Evolutionary conservation across 371 early-diverging fungal species (phyloP), one percentile per base, ranked within the genome.

Genomic region (Zancudomyces culisetae): DNA sequence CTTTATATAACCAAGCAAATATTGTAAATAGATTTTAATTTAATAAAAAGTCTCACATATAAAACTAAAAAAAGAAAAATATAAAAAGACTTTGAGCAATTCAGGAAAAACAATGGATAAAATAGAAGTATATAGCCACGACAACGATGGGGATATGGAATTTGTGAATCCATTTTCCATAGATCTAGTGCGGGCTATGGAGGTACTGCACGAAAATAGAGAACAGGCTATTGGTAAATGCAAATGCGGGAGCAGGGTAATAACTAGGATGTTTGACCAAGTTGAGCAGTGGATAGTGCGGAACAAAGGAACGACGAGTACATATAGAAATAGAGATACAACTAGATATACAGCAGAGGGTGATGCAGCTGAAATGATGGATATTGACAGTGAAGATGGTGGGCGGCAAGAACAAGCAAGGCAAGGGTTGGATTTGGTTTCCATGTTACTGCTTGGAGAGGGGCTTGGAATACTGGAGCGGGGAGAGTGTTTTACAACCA

Each of bases 401-500:
- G 4, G 20, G 45, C 4, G n/a, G n/a, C n/a, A n/a, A n/a, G n/a
- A n/a, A n/a, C n/a, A n/a, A n/a, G n/a, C n/a, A n/a, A n/a, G n/a
- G n/a, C n/a, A n/a, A n/a, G n/a, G n/a, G n/a, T n/a, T 66, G 27
- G 45, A 62, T 19, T 21, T 51, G 18, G n/a, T 66, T 3, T 57
- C 66, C 1, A 60, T 56, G 20, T 53, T 66, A 49, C 29, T 66
- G 1, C 41, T 66, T 19, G 55, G 47, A 18, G 66, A 58, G 30
- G 58, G 60, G 2, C 39, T 51, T 22, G 51, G 47, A 8, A 15
- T 21, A 3, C 24, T 48, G 2, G 20, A 43, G 30, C 15, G 6
- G 20, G 21, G 13, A 2, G 20, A 39, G 30, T 15, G 12, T 20
- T 22, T 15, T 29, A 4, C 39, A n/a, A 49, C 8, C 6, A 6